Conservation (phyloP, 495 filamentous ascomycete genomes). For the Neurospora sp. region DNA sequence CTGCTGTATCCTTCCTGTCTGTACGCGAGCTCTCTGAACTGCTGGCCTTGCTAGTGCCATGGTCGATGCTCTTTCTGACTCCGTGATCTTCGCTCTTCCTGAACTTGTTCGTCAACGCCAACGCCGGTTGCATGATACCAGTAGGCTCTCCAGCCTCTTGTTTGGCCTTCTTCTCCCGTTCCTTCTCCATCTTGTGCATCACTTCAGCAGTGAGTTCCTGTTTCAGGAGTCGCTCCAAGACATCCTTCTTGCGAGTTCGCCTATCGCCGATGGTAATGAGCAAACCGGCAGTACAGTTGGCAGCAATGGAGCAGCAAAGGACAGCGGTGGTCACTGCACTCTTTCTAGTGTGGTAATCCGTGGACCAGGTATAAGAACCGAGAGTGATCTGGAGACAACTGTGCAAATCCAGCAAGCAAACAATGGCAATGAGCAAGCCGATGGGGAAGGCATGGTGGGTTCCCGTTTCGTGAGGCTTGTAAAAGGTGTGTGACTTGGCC, state of each 20-base stretch:
- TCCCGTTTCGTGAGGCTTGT: slow-evolving; percentile 72
- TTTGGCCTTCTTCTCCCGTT: slow-evolving; percentile 30
- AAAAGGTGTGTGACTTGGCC: slow-evolving; percentile 68
- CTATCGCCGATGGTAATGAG: slow-evolving; percentile 64
- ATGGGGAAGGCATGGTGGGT: slow-evolving; percentile 73
- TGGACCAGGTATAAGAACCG: slow-evolving; percentile 63
- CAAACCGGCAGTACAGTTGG: slow-evolving; percentile 61
- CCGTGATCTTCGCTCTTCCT: background rate
- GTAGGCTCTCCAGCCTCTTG: background rate
- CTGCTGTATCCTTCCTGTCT: background rate
- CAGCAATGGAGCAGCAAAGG: slow-evolving; percentile 62
- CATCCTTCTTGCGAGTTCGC: slow-evolving; percentile 69
- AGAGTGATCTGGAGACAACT: slow-evolving; percentile 65
- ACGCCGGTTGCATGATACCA: background rate
- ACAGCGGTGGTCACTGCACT: slow-evolving; percentile 68
- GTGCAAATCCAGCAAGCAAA: slow-evolving; percentile 66
- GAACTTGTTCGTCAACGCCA: background rate
- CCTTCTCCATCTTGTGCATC: slow-evolving; percentile 60
- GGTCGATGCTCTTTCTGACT: background rate
- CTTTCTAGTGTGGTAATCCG: slow-evolving; percentile 50
- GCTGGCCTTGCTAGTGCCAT: background rate
- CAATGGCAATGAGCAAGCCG: slow-evolving; percentile 56
- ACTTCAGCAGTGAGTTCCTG: slow-evolving; percentile 65
- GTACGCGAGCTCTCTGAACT: background rate
- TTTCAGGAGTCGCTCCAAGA: slow-evolving; percentile 60